Evolutionary conservation across 495 filamentous ascomycete genomes (phyloP).

Genomic region (Xylaria palmicola): DNA sequence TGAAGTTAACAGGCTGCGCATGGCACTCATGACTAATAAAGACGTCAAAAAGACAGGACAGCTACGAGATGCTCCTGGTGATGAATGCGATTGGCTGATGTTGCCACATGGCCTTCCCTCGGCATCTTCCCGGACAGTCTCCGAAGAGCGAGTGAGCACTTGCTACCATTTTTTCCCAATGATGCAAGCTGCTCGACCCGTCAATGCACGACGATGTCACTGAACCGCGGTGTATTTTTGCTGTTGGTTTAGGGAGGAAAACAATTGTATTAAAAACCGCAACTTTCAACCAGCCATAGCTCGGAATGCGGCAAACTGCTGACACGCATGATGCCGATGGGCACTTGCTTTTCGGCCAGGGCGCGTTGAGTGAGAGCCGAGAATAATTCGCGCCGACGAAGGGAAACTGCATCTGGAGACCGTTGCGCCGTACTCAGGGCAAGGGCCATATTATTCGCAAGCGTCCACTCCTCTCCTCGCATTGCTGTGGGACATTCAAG

Average conservation of each 20-base stretch:
- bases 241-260: background rate
- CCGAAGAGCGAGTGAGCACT: background rate
- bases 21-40: too few relatives aligned
- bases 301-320: background rate
- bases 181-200: background rate
- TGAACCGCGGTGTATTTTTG: background rate
- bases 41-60: background rate
- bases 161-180: background rate
- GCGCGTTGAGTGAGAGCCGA: background rate
- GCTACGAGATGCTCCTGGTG: background rate
- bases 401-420: background rate
- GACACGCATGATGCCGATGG: background rate
- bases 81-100: background rate
- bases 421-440: background rate
- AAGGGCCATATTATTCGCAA: background rate
- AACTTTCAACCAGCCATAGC: background rate
- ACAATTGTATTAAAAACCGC: background rate
- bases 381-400: background rate
- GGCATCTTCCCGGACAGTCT: slow-evolving; percentile 2
- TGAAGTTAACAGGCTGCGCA: too few relatives aligned
- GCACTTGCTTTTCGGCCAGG: background rate
- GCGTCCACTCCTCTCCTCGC: background rate
- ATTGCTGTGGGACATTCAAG: background rate
- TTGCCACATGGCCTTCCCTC: background rate
- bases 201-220: background rate